These are phyloP conservation scores for Pterocarpus santalinus DNA, from an alignment of 306 rosid species.

Conservation along the genomic window DNA sequence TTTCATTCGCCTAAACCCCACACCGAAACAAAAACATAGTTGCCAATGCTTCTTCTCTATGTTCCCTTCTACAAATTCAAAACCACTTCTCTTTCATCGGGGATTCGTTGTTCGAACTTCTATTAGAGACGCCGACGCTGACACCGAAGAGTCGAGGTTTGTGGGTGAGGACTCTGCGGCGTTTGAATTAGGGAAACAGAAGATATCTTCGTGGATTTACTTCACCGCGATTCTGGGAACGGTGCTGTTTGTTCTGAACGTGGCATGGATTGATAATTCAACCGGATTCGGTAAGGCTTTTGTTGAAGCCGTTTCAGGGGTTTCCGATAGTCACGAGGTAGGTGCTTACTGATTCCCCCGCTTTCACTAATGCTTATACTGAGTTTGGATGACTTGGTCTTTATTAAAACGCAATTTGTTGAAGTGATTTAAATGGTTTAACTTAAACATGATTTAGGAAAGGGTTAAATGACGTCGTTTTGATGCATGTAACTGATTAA, in stretches of 20 bases:
- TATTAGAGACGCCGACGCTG: constrained; percentile 44
- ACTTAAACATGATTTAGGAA: neutral
- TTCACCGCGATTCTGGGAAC: constrained; percentile 70
- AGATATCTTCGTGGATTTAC: constrained; percentile 74
- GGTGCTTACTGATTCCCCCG: neutral
- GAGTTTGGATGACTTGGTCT: neutral
- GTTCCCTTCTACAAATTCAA: neutral
- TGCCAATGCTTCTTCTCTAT: neutral
- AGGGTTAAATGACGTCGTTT: neutral
- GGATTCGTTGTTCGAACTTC: constrained; percentile 54
- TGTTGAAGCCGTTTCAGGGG: constrained; percentile 66
- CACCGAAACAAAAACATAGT: neutral
- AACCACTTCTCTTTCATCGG: neutral
- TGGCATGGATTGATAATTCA: constrained; percentile 80
- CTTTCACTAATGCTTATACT: neutral
- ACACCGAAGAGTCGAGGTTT: neutral
- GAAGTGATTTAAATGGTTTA: neutral
- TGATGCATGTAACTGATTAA: neutral
- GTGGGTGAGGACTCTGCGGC: constrained; percentile 87
- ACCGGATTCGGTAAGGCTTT: constrained; percentile 76
- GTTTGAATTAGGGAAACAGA: constrained; percentile 72
- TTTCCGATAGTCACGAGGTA: constrained; percentile 81
- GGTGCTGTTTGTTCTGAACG: constrained; percentile 71
- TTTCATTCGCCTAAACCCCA: neutral
- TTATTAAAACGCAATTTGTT: neutral